phyloP scores from a whole-genome alignment of 2,329 filamentous ascomycete genomes.

The Fusarium newnesense region DNA sequence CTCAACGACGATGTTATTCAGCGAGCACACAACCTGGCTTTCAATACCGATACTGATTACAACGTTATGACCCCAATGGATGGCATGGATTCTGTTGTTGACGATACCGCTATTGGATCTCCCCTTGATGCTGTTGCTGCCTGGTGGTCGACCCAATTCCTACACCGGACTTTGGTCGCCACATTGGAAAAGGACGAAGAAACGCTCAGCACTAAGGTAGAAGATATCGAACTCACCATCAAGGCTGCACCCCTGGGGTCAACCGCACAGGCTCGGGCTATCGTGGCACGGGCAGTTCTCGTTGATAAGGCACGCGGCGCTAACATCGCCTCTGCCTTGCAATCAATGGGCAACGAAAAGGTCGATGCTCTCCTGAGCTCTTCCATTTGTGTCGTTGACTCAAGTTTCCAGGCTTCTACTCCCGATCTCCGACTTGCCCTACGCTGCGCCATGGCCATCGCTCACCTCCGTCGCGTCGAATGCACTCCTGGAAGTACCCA shows the following conservation, averaged over 20 bases:
- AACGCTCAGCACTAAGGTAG: conserved; percentile 32
- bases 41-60: conserved; percentile 80
- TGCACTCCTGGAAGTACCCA: conserved; percentile 48
- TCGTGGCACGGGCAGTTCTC: conserved; percentile 68
- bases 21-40: conserved; percentile 88
- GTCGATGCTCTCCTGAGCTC: conserved; percentile 39
- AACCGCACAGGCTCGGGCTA: conserved; percentile 70
- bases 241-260: conserved; percentile 82
- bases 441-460: conserved; percentile 69
- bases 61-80: conserved; percentile 71
- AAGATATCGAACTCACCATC: conserved; percentile 74
- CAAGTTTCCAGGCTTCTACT: conserved; percentile 52
- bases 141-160: conserved; percentile 83
- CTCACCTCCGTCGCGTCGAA: conserved; percentile 63
- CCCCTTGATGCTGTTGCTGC: conserved; percentile 90
- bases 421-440: conserved; percentile 67
- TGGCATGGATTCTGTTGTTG: conserved; percentile 84
- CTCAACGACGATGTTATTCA: conserved; percentile 82
- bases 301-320: conserved; percentile 63
- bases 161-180: conserved; percentile 75
- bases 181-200: conserved; percentile 66
- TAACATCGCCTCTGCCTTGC: conserved; percentile 66
- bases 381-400: conserved; percentile 58
- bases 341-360: conserved; percentile 56
- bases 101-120: conserved; percentile 85